Conservation (phyloP, 352 stramenopile species). For the Phytophthora multivora region DNA sequence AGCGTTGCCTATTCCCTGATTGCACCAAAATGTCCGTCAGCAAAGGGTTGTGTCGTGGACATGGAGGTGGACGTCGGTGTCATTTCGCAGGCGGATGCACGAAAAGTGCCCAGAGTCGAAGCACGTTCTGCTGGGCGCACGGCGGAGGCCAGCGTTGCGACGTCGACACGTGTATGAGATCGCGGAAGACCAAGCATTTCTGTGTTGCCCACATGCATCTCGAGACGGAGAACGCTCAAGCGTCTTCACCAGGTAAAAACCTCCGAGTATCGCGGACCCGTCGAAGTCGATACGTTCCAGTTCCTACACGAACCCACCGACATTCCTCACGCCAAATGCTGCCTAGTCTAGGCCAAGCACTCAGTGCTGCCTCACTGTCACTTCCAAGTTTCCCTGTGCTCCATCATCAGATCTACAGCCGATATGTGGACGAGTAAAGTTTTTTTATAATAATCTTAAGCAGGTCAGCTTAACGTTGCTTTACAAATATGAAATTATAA, state of each 20-base stretch:
- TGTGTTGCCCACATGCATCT: constrained; percentile 63
- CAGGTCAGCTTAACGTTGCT: too few relatives aligned
- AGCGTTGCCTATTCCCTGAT: constrained; percentile 56
- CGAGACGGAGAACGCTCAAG: constrained; percentile 16
- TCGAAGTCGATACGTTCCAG: constrained; percentile 23
- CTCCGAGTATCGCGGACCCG: constrained; percentile 6
- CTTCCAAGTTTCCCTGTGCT: constrained; percentile 47
- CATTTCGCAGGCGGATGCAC: constrained; percentile 53
- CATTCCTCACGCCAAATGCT: constrained; percentile 23
- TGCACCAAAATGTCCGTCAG: constrained; percentile 77
- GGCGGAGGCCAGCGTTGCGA: constrained; percentile 74
- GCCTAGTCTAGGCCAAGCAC: constrained; percentile 54
- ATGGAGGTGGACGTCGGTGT: constrained; percentile 71
- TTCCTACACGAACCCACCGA: constrained; percentile 5
- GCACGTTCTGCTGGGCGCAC: constrained; percentile 73
- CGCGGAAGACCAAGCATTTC: constrained; percentile 67
- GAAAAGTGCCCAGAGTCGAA: constrained; percentile 73
- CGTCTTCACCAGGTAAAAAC: constrained; percentile 15
- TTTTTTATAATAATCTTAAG: not conserved
- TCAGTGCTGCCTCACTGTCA: constrained; percentile 49
- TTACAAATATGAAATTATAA: constrained; percentile 14
- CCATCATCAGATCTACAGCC: constrained; percentile 1
- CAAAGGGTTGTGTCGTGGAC: constrained; percentile 63
- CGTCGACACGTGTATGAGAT: constrained; percentile 63
- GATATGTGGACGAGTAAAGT: constrained; percentile 10